Evolutionary conservation across 169 alveolate genomes (phyloP), one percentile per base, ranked within the genome.

Genomic region (Plasmodium cynomolgi): DNA sequence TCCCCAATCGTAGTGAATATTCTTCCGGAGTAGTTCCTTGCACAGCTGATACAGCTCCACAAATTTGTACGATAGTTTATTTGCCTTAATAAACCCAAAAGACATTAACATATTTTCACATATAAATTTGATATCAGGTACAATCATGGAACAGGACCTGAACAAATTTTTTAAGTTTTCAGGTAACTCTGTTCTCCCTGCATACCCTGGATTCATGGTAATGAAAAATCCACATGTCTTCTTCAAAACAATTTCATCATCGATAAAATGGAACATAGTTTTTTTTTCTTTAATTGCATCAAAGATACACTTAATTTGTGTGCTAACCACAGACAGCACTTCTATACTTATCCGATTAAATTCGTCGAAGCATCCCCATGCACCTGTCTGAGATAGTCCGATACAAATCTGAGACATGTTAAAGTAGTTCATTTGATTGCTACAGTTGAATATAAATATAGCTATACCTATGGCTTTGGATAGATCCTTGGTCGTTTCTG

Each of bases 361-460:
- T 98, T 99, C 99, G 97, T 99, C 99, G 93, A 99, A 99, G 95
- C 99, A 99, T 39, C 99, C 99, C 99, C 99, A 99, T 95, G 98
- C 98, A 62, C 99, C 99, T 58, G 99, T 97, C 95, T 98, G 97
- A 13, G 98, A 96, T 1, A 98, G 97, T 54, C 99, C 99, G 86
- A 98, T 96, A 96, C 98, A 99, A 80, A 99, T 99, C 75, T 98
- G 97, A 13, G 99, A 99, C 99, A 98, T 98, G 47, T 99, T 98
- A 81, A 98, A 97, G 92, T 97, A 97, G 93, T 97, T 97, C 90
- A 96, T 86, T 34, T 97, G 97, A 74, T 98, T 99, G 1, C 99
- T 98, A 93, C 99, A 98, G 88, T 99, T 99, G 93, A 98, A 98
- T 56, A 98, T 99, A 74, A 99, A 98, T 94, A 99, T 98, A 74